Base-by-base conservation (phyloP, 768 basidiomycete genomes). In the Trametes gibbosa region DNA sequence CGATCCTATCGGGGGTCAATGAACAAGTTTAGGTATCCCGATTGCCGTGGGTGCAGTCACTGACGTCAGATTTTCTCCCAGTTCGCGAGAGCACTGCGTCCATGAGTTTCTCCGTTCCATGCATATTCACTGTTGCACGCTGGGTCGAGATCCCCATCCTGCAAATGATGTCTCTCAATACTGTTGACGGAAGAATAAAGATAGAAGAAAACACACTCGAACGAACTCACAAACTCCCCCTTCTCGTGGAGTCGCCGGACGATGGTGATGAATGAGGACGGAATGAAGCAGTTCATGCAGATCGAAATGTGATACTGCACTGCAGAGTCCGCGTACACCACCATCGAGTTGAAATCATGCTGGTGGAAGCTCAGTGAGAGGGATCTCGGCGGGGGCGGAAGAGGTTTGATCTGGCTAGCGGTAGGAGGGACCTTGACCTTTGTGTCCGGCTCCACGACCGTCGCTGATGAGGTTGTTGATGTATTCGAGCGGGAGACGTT, bases 261-360 rank as follows among this genome's bases (percentile, higher is more conserved):
- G 3, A 76, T 73, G 0, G 81, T 81, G 25, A 80, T 78, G 63
- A 75, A 75, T 8, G 78, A 80, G 2, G 78, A 73, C 1, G 80
- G 80, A 5, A 77, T 79, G 62, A 81, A 81, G 63, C 79, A 79
- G 64, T 81, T 81, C 71, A 79, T 68, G 53, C 70, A 75, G 23
- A 81, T 79, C 14, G 76, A 74, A 23, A 82, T 77, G 53, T 76
- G 76, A 47, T 80, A 80, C 16, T 76, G 70, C 3, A 72, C 59
- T 21, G 25, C 40, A 19, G 45, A 51, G 47, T 21, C 47, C 35
- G 27, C 25, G 53, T 23, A 69, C 29, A 34, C 60, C n/a, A 56
- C 25, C 68, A 69, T 69, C 14, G 60, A 34, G 41, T 66, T 66
- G 59, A 45, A 63, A 19, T 61, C 55, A 24, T 57, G 37, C 40